phyloP scores from a whole-genome alignment of 768 basidiomycete genomes.

The Rhodocollybia butyracea region DNA sequence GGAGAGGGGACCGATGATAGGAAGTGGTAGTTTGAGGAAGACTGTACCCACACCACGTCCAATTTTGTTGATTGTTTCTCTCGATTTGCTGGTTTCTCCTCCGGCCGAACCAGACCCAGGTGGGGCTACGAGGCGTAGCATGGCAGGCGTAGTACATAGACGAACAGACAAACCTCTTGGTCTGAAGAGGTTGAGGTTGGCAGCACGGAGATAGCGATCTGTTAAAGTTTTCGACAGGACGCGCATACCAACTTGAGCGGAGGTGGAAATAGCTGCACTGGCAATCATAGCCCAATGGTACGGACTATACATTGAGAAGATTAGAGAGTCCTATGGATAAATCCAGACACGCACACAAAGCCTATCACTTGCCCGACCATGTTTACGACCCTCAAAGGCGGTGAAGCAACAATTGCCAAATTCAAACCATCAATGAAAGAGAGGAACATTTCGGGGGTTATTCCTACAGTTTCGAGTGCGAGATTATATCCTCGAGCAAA shows the following conservation, averaged over 20 bases:
- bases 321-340: background rate
- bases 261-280: conserved; percentile 12
- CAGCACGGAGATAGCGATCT: conserved; percentile 21
- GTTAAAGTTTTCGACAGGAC: conserved; percentile 22
- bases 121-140: conserved; percentile 16
- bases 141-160: conserved; percentile 20
- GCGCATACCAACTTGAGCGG: conserved; percentile 16
- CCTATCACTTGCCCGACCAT: conserved; percentile 18
- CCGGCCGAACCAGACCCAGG: background rate
- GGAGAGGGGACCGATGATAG: conserved; percentile 8
- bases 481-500: conserved; percentile 19
- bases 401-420: conserved; percentile 22
- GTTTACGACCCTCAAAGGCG: conserved; percentile 20
- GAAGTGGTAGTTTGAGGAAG: conserved; percentile 13
- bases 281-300: conserved; percentile 23
- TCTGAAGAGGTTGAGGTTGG: conserved; percentile 20
- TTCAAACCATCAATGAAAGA: conserved; percentile 22
- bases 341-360: conserved; percentile 16
- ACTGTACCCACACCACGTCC: conserved; percentile 16
- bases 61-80: conserved; percentile 12
- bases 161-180: conserved; percentile 22
- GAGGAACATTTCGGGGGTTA: conserved; percentile 17
- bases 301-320: conserved; percentile 10
- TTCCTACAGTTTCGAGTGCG: conserved; percentile 12
- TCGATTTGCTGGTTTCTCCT: conserved; percentile 2